A percentile compares a stretch with the other conserved stretches of the same genome.
Evolutionary conservation across 495 filamentous ascomycete species (phyloP).

Genomic region (Penicillium coffeae): DNA sequence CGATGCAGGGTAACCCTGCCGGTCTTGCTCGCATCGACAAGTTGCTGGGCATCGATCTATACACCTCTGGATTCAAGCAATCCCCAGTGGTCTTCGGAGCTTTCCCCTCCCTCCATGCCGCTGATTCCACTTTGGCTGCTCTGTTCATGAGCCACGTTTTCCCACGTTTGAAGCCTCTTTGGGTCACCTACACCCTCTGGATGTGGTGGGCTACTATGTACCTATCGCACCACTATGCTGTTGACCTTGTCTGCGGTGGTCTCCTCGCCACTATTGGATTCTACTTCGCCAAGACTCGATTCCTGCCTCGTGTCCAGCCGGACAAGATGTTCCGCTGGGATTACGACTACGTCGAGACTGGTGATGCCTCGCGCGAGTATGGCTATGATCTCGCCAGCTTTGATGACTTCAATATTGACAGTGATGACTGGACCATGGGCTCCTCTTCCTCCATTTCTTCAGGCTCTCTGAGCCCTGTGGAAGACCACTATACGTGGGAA

Average conservation of each 20-base stretch:
- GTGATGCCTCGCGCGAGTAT: constrained; percentile 53
- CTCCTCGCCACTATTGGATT: constrained; percentile 74
- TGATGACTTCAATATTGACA: constrained; percentile 56
- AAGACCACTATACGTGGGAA: constrained; percentile 62
- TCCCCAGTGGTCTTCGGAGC: constrained; percentile 92
- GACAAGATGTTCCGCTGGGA: constrained; percentile 91
- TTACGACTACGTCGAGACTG: constrained; percentile 88
- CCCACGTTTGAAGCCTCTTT: constrained; percentile 69
- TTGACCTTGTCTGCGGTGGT: constrained; percentile 84
- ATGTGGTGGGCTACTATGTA: constrained; percentile 99
- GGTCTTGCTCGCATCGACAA: constrained; percentile 85
- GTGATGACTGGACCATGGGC: constrained; percentile 70
- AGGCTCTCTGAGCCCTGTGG: constrained; percentile 57
- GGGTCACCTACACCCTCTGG: constrained; percentile 80
- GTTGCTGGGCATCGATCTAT: constrained; percentile 83
- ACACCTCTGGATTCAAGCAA: constrained; percentile 83
- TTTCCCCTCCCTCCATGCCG: constrained; percentile 88
- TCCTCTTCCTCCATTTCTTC: constrained; percentile 68
- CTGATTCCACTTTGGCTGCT: constrained; percentile 78
- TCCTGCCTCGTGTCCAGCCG: constrained; percentile 72
- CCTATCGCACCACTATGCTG: constrained; percentile 91
- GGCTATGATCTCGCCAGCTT: constrained; percentile 55
- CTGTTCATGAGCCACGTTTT: constrained; percentile 92
- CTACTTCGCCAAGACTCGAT: constrained; percentile 73
- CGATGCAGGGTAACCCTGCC: constrained; percentile 80